A percentile compares a stretch with the other conserved stretches of the same genome.
Evolutionary conservation across 2,329 filamentous ascomycete genomes (phyloP).

Genomic region (Colletotrichum liaoningense): DNA sequence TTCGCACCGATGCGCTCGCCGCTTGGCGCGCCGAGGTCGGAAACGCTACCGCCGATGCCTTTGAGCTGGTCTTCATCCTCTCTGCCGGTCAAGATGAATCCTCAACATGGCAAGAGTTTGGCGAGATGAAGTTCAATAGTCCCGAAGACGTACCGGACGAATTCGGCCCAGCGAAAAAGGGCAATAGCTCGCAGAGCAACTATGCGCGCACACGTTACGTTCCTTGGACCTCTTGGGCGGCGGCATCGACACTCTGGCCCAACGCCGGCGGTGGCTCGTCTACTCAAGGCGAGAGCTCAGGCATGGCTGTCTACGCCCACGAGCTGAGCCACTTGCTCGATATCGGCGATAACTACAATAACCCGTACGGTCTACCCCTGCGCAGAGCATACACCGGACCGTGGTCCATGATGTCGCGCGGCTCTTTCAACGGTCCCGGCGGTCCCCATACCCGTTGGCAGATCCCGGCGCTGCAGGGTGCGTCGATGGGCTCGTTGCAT

Average conservation of each 20-base stretch:
- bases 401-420: constrained; percentile 64
- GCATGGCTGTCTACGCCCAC: constrained; percentile 65
- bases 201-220: constrained; percentile 63
- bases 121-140: constrained; percentile 62
- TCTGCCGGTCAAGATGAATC: constrained; percentile 67
- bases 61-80: constrained; percentile 64
- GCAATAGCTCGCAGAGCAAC: constrained; percentile 51
- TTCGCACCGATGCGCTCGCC: constrained; percentile 60
- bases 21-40: constrained; percentile 64
- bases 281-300: constrained; percentile 64
- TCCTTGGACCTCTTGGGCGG: constrained; percentile 64
- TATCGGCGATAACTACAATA: constrained; percentile 68
- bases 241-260: constrained; percentile 63
- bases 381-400: constrained; percentile 62
- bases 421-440: constrained; percentile 64
- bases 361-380: constrained; percentile 58
- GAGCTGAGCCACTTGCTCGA: constrained; percentile 63
- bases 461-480: constrained; percentile 60
- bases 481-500: constrained; percentile 62
- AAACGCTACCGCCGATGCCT: constrained; percentile 57
- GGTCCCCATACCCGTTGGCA: constrained; percentile 65
- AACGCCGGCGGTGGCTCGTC: constrained; percentile 64
- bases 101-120: constrained; percentile 67
- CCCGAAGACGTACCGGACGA: constrained; percentile 59
- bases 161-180: constrained; percentile 58